These are phyloP conservation scores for Blastobotrys serpentis DNA, from an alignment of 1,139 yeast genomes.

Conservation along the genomic window DNA sequence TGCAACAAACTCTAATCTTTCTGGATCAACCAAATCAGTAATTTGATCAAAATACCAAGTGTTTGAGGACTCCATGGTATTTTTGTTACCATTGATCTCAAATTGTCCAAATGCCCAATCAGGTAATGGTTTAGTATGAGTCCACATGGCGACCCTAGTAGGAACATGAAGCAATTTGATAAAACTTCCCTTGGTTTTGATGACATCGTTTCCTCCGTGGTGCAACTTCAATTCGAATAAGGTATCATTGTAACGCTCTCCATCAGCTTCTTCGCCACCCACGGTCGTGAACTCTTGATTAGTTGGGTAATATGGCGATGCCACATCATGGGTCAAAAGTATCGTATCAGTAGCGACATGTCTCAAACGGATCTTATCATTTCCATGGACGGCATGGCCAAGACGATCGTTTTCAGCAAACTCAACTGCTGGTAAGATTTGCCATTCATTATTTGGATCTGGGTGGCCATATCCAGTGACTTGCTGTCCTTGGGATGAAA, in stretches of 20 bases:
- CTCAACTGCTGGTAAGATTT: conserved; percentile 65
- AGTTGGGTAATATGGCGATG: conserved; percentile 88
- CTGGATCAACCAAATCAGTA: conserved; percentile 57
- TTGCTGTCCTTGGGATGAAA: conserved; percentile 93
- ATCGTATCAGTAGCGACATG: conserved; percentile 80
- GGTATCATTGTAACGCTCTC: conserved; percentile 67
- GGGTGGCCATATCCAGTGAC: conserved; percentile 66
- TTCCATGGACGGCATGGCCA: conserved; percentile 53
- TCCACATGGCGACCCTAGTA: conserved; percentile 93
- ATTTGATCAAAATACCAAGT: conserved; percentile 79
- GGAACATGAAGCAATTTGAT: conserved; percentile 76
- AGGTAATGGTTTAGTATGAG: conserved; percentile 83
- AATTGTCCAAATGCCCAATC: conserved; percentile 94
- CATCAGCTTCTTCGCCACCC: conserved; percentile 54
- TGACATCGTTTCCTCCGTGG: conserved; percentile 51
- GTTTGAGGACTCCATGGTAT: conserved; percentile 63
- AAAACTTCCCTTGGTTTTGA: conserved; percentile 69
- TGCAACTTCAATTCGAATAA: conserved; percentile 70
- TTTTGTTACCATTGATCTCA: conserved; percentile 94
- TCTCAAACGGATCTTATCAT: conserved; percentile 72
- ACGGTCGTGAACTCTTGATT: conserved; percentile 89
- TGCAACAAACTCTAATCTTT: conserved; percentile 56
- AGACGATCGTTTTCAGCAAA: conserved; percentile 41
- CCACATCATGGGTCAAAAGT: conserved; percentile 90
- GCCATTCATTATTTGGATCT: conserved; percentile 82